These are phyloP conservation scores for Alternaria angustiovoidea DNA, from an alignment of 2,329 filamentous ascomycete species.

Conservation along the genomic window DNA sequence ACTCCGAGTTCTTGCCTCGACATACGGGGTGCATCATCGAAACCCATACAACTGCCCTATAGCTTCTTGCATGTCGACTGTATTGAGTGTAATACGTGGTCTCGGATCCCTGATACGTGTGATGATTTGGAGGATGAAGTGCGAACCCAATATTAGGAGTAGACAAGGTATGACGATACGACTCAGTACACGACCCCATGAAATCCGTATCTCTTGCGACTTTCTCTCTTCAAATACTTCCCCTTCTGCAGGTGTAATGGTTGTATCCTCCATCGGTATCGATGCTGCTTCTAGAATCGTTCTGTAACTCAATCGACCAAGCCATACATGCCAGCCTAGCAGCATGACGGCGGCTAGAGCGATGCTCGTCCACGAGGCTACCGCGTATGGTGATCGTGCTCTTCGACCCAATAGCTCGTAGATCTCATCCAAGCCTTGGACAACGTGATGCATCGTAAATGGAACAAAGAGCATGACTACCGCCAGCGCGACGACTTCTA, in stretches of 20 bases:
- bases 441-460: conserved; percentile 21
- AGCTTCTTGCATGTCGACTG: conserved; percentile 16
- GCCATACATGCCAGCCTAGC: conserved; percentile 25
- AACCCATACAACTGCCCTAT: conserved; percentile 14
- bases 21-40: neutral
- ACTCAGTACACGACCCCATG: conserved; percentile 22
- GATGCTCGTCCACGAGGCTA: conserved; percentile 1
- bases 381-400: conserved; percentile 24
- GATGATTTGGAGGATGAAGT: conserved; percentile 11
- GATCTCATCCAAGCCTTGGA: conserved; percentile 20
- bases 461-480: conserved; percentile 26
- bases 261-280: neutral
- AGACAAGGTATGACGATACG: conserved; percentile 17
- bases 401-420: conserved; percentile 25
- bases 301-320: conserved; percentile 22
- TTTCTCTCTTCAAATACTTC: conserved; percentile 1
- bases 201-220: neutral
- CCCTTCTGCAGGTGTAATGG: neutral
- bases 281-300: conserved; percentile 12
- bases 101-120: neutral
- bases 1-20: neutral
- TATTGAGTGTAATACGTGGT: conserved; percentile 6
- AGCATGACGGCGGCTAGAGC: conserved; percentile 14
- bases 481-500: conserved; percentile 19
- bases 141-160: conserved; percentile 13